Evolutionary conservation across 305 asterid species (phyloP), one percentile per base, ranked within the genome.

Genomic region (Ajuga reptans): DNA sequence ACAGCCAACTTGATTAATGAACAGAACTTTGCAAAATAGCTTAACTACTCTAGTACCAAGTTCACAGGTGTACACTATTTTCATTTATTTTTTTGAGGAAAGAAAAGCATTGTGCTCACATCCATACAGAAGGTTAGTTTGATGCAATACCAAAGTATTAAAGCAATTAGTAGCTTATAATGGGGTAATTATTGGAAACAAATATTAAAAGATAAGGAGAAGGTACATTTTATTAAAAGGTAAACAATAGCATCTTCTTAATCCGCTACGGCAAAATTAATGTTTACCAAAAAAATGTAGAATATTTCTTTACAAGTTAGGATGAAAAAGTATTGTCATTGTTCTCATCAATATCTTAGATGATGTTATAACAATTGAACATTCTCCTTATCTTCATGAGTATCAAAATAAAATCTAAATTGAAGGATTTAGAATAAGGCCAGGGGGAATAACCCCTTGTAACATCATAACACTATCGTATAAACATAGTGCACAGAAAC

Each of bases 1-100:
- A 68, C 31, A 68, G 58, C 55, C 64, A 64, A 57, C 52, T 55
- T 29, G 16, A 74, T 53, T 15, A 72, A 70, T 59, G 37, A 57
- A 59, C 31, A 75, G 43, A 31, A 72, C 27, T 21, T 21, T 21
- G 27, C 27, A 0, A 21, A 21, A 21, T 21, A 21, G 27, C 27
- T 21, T 21, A 21, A 21, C 27, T 21, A 2, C 27, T 21, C 27
- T 21, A 2, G 36, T 31, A 31, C 36, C 36, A 31, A 31, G 36
- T 3, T 31, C 4, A 31, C 36, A 3, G 6, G 36, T 31, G 3
- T 31, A 31, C 36, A 31, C 4, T 31, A 5, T 31, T 3, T 31
- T 31, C 4, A 5, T 31, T 31, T 31, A 0, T 31, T 31, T 31
- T 31, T 31, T 5, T 31, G 4, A 31, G 6, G 4, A 31, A 31